Evolutionary conservation across 2,329 filamentous ascomycete genomes (phyloP), one percentile per base, ranked within the genome.

Genomic region (Trichoderma arundinaceum): DNA sequence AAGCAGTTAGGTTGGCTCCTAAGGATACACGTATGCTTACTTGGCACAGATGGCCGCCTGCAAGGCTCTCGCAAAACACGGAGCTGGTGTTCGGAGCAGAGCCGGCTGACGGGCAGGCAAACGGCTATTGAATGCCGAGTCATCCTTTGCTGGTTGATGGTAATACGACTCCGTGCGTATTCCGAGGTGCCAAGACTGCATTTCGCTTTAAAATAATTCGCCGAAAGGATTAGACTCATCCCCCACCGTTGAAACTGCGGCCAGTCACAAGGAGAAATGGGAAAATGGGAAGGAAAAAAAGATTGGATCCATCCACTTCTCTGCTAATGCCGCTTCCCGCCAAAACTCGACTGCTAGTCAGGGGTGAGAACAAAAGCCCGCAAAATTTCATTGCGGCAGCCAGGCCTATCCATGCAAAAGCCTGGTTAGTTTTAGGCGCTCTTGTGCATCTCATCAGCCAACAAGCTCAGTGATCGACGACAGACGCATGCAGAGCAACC

Each of bases 311-410:
- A 38, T 38, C 17, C 51, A 17, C 59, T 33, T 13, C 28, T 22
- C 41, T 51, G 10, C 39, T 54, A 54, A 53, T 54, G 60, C 60
- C 60, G 49, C 49, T 49, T 63, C 60, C 49, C 60, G 60, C 39
- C 49, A 63, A 35, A 63, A 38, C 7, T 28, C 39, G 39, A 46
- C 57, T 32, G 49, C 41, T 53, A 54, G 60, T 28, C 60, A 63
- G 59, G 60, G 60, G 49, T 28, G 33, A 2, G 12, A 35, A 17
- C 15, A 48, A 38, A 17, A 2, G 51, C 32, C 33, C 51, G 32
- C 22, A 52, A 62, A n/a, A 5, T 7, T 43, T 3, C 17, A 2
- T 28, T 49, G 22, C 17, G 28, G 19, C 15, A 49, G 46, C 19
- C 9, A 22, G 32, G 12, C 35, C 38, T 32, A 63, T 54, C 60